Conservation (phyloP, 2,329 filamentous ascomycete species). For the Hymenoscyphus linearis region DNA sequence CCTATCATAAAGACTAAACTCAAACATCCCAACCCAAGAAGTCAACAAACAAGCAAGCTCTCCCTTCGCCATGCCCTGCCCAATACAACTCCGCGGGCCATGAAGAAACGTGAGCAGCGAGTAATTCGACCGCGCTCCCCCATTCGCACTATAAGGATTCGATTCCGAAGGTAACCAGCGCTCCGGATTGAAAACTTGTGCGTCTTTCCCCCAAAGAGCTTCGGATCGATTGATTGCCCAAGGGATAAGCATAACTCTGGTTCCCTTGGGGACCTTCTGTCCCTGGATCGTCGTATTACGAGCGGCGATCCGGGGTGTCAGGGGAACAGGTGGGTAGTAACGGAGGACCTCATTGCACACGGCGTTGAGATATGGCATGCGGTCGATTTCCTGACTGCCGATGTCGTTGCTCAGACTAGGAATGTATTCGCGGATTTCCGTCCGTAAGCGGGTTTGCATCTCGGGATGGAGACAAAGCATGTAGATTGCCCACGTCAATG, state of each 20-base stretch:
- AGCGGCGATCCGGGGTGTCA: constrained; percentile 62
- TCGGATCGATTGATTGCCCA: constrained; percentile 65
- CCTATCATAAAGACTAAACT: constrained; percentile 51
- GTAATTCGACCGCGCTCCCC: constrained; percentile 71
- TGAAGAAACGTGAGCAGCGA: constrained; percentile 79
- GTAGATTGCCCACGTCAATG: constrained; percentile 72
- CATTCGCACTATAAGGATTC: constrained; percentile 34
- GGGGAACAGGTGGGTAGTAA: constrained; percentile 64
- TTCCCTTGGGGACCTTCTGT: constrained; percentile 63
- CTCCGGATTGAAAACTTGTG: constrained; percentile 70
- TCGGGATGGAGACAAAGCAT: constrained; percentile 61
- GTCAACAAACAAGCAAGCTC: constrained; percentile 84
- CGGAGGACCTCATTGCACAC: constrained; percentile 75
- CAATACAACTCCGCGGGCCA: constrained; percentile 82
- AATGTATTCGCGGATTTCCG: constrained; percentile 59
- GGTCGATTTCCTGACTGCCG: constrained; percentile 57
- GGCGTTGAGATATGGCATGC: constrained; percentile 73
- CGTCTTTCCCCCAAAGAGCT: constrained; percentile 71
- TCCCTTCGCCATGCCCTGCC: constrained; percentile 70
- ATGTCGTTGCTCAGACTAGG: constrained; percentile 44
- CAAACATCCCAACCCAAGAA: constrained; percentile 69
- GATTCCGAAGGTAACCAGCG: constrained; percentile 56
- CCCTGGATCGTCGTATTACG: constrained; percentile 61
- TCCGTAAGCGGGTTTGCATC: constrained; percentile 60
- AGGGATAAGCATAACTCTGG: constrained; percentile 58